A percentile compares a stretch with the other conserved stretches of the same genome.
phyloP scores from a whole-genome alignment of 202 grass and related monocot species.

The Brachypodium distachyon region DNA sequence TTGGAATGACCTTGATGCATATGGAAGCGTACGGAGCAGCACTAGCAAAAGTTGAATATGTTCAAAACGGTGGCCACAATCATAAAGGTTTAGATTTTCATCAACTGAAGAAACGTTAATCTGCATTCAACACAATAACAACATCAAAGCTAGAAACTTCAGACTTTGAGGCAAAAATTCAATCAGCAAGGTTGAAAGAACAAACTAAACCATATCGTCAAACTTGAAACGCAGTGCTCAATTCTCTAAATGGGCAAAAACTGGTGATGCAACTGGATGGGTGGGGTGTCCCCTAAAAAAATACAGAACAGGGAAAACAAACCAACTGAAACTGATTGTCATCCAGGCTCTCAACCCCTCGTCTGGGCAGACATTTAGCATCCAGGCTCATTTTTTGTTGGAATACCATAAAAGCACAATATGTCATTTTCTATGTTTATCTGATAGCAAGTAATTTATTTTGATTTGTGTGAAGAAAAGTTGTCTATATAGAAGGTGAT shows the following conservation, averaged over 20 bases:
- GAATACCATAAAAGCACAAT: constrained; percentile 2
- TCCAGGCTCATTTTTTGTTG: background rate
- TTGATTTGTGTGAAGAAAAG: background rate
- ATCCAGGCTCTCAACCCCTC: too few relatives aligned
- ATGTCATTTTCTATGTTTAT: background rate
- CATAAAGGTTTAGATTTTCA: constrained; percentile 91
- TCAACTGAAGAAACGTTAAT: constrained; percentile 79
- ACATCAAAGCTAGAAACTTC: constrained; percentile 8
- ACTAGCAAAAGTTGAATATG: constrained; percentile 85
- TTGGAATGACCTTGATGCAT: constrained; percentile 90
- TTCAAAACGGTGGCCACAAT: constrained; percentile 91
- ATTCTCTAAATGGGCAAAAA: background rate
- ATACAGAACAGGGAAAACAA: background rate
- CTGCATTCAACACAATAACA: constrained; percentile 39
- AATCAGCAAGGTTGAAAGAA: background rate
- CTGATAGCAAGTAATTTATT: background rate
- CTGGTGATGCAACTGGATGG: too few relatives aligned
- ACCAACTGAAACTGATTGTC: background rate
- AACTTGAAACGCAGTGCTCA: background rate
- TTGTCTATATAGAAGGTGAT: constrained; percentile 1
- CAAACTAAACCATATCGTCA: background rate
- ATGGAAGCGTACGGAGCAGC: constrained; percentile 77
- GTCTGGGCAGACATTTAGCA: too few relatives aligned
- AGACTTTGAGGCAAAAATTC: background rate
- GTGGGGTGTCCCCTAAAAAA: background rate